A percentile compares a stretch with the other conserved stretches of the same genome.
Evolutionary conservation across 2,329 filamentous ascomycete genomes (phyloP).

Genomic region (Penicillium digitatum): DNA sequence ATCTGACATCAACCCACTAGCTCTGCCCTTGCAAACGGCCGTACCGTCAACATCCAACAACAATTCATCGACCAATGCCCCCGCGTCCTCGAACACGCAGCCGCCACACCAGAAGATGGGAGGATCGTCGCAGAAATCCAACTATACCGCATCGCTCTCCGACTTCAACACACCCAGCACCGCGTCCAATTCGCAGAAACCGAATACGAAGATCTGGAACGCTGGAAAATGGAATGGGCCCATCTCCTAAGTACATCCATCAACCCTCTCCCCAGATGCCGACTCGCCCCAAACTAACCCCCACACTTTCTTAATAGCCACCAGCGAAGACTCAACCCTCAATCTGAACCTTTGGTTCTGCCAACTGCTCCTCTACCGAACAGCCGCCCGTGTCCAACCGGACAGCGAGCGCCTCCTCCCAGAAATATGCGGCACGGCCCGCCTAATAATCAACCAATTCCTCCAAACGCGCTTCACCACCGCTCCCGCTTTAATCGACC

Average conservation of each 20-base stretch:
- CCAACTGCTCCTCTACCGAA: conserved; percentile 35
- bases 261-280: background rate
- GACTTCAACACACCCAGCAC: conserved; percentile 25
- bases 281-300: background rate
- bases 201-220: conserved; percentile 34
- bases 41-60: conserved; percentile 28
- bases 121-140: conserved; percentile 34
- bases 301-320: conserved; percentile 15
- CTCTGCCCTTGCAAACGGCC: conserved; percentile 32
- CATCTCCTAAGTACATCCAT: conserved; percentile 30
- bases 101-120: conserved; percentile 30
- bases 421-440: conserved; percentile 30
- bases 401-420: conserved; percentile 26
- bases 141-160: conserved; percentile 30
- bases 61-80: conserved; percentile 31
- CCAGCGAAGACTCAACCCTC: conserved; percentile 29
- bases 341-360: conserved; percentile 37
- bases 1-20: conserved; percentile 16
- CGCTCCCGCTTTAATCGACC: conserved; percentile 33
- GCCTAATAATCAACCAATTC: conserved; percentile 31
- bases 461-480: conserved; percentile 28
- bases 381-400: conserved; percentile 26
- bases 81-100: conserved; percentile 30
- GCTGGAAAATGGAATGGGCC: conserved; percentile 35
- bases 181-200: conserved; percentile 26